A percentile compares a stretch with the other conserved stretches of the same genome.
Evolutionary conservation across 2,329 filamentous ascomycete genomes (phyloP).

Genomic region (Chaetomiaceae sp.): DNA sequence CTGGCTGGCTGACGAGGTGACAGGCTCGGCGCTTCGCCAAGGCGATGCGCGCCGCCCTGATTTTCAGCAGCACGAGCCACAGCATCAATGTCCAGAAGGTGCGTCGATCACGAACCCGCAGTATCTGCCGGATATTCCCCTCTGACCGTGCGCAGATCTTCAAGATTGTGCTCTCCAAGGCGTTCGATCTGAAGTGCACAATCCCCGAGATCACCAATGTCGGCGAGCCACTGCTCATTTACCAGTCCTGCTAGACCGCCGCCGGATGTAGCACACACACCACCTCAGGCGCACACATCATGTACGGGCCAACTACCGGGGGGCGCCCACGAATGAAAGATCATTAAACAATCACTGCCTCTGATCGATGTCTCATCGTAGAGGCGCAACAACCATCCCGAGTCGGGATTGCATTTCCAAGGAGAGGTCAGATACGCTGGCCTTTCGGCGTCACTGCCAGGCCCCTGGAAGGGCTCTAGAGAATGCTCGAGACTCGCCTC

Average conservation of each 20-base stretch:
- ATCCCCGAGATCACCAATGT: constrained; percentile 99
- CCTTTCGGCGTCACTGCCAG: constrained; percentile 4
- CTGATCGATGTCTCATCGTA: constrained; percentile 4
- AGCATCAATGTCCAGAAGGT: constrained; percentile 99
- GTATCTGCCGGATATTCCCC: not conserved
- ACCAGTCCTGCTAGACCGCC: constrained; percentile 55
- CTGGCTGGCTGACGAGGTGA: constrained; percentile 18
- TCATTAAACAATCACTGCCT: not conserved
- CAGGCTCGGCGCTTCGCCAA: constrained; percentile 93
- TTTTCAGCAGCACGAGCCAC: constrained; percentile 98
- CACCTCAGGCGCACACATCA: no score
- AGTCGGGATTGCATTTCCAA: constrained; percentile 8
- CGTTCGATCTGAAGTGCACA: constrained; percentile 97
- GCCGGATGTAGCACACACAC: not conserved
- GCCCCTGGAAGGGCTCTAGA: constrained; percentile 6
- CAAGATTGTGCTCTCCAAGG: constrained; percentile 98
- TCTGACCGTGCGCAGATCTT: constrained; percentile 66
- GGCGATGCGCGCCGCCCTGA: constrained; percentile 94
- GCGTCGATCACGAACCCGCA: constrained; percentile 18
- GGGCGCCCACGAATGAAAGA: not conserved
- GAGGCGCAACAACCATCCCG: constrained; percentile 2
- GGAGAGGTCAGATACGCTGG: not conserved
- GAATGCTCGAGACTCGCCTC: constrained; percentile 11
- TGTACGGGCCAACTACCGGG: not conserved
- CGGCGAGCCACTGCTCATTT: constrained; percentile 89